A percentile compares a stretch with the other conserved stretches of the same genome.
phyloP scores from a whole-genome alignment of 2,329 filamentous ascomycete species.

The Cryphonectria carpinicola region DNA sequence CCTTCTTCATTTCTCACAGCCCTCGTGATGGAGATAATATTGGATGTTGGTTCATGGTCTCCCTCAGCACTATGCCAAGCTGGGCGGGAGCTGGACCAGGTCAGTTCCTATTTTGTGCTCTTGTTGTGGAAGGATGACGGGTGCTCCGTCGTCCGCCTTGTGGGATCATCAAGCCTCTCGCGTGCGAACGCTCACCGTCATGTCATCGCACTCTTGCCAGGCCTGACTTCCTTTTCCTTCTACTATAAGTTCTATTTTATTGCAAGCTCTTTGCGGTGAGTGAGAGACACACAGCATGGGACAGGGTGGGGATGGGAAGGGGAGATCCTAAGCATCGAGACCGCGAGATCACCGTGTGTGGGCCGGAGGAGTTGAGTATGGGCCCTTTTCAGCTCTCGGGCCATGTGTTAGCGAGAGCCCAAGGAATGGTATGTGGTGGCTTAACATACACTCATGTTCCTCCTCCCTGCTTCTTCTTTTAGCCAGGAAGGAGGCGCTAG shows the following conservation, averaged over 20 bases:
- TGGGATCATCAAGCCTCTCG: slow-evolving; percentile 10
- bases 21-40: slow-evolving; percentile 25
- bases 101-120: slow-evolving; percentile 2
- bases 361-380: slow-evolving; percentile 5
- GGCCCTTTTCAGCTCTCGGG: neutral
- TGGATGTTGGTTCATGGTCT: slow-evolving; percentile 21
- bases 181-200: neutral
- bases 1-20: slow-evolving; percentile 10
- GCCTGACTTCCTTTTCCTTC: neutral
- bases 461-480: slow-evolving; percentile 17
- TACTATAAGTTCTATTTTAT: neutral
- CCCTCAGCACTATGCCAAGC: slow-evolving; percentile 24
- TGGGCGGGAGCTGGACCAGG: slow-evolving; percentile 2
- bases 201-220: neutral
- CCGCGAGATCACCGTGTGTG: neutral
- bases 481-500: slow-evolving; percentile 14
- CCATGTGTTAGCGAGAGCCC: neutral
- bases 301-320: neutral
- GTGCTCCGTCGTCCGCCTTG: neutral
- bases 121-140: neutral
- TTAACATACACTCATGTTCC: neutral
- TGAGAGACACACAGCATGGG: neutral
- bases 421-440: neutral
- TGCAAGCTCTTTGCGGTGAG: neutral
- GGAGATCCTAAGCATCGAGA: neutral